These are phyloP conservation scores for Setaria italica DNA, from an alignment of 202 grass and related monocot species.

Conservation along the genomic window DNA sequence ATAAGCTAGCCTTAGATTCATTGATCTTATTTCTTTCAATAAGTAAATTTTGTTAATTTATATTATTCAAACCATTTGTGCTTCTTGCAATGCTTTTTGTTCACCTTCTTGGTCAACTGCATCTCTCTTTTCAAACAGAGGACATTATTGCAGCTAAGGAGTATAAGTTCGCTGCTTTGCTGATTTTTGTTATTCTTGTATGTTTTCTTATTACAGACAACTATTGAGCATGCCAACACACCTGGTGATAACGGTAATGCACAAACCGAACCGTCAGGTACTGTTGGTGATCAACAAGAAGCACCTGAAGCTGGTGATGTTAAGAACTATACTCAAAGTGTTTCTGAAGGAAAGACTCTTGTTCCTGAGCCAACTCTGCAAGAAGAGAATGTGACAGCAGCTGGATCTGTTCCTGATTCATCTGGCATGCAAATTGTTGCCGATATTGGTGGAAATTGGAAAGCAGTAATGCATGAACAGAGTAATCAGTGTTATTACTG, in stretches of 20 bases:
- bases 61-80: not conserved
- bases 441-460: conserved; percentile 83
- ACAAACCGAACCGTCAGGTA: conserved; percentile 48
- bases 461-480: conserved; percentile 82
- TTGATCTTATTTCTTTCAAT: not conserved
- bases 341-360: conserved; percentile 52
- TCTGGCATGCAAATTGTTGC: conserved; percentile 82
- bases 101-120: conserved; percentile 17
- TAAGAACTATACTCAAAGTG: conserved; percentile 48
- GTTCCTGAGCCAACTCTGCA: conserved; percentile 42
- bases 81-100: conserved; percentile 18
- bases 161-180: not conserved
- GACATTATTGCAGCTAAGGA: not conserved
- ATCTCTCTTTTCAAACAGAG: not conserved
- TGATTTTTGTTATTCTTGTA: not conserved
- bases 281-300: conserved; percentile 57
- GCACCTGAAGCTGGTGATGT: conserved; percentile 46
- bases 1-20: not conserved
- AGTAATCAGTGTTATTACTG: conserved; percentile 96
- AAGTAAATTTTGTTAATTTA: not conserved
- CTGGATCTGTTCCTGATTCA: conserved; percentile 51
- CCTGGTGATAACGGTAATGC: conserved; percentile 34
- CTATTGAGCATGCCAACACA: not conserved
- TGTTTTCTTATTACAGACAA: conserved; percentile 48
- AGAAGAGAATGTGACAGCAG: conserved; percentile 30